Evolutionary conservation across 345 rosid genomes (phyloP).

Genomic region (Zanthoxylum bungeanum): DNA sequence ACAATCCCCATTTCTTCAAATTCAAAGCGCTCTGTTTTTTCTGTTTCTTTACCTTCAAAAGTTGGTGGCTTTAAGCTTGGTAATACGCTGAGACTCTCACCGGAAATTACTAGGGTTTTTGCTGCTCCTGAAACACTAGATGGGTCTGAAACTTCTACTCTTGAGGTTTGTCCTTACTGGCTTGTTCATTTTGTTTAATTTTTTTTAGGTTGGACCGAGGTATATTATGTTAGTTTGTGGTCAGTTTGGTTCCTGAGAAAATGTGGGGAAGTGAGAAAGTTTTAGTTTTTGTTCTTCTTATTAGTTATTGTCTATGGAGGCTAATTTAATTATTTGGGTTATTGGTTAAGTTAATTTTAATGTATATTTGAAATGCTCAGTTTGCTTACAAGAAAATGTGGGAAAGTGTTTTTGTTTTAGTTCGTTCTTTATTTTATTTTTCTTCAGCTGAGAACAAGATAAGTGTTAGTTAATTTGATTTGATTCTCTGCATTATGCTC

Average conservation of each 20-base stretch:
- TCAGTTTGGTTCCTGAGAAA: constrained; percentile 9
- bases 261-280: not conserved
- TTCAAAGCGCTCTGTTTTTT: constrained; percentile 33
- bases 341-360: not conserved
- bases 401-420: not conserved
- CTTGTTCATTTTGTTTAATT: not conserved
- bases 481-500: not conserved
- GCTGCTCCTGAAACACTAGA: constrained; percentile 63
- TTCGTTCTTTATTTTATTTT: too few species aligned
- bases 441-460: not conserved
- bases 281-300: not conserved
- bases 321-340: not conserved
- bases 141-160: constrained; percentile 34
- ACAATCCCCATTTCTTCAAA: constrained; percentile 32
- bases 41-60: constrained; percentile 27
- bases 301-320: not conserved
- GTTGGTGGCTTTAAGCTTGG: constrained; percentile 23
- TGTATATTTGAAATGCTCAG: not conserved
- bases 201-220: not conserved
- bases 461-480: not conserved
- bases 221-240: not conserved
- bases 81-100: constrained; percentile 30
- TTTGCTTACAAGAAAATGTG: constrained; percentile 7
- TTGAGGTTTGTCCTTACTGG: constrained; percentile 35
- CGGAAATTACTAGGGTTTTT: constrained; percentile 29